These are phyloP conservation scores for Liriodendron chinense DNA, from an alignment of 164 flowering plant species.

Conservation along the genomic window DNA sequence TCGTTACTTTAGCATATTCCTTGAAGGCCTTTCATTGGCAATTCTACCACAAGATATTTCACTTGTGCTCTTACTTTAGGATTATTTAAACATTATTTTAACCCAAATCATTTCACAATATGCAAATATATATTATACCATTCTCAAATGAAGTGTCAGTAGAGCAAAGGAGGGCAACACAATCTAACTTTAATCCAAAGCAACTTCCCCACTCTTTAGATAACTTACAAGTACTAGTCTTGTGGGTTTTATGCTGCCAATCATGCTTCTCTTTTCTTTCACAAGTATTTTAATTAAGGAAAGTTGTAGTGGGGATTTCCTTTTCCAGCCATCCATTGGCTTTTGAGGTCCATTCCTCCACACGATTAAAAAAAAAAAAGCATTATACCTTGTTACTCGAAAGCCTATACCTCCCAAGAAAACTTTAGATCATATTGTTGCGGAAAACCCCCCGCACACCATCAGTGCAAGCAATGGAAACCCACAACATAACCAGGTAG, in stretches of 20 bases:
- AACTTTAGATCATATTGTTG: neutral
- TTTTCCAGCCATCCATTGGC: neutral
- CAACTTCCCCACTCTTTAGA: neutral
- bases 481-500: too few relatives aligned
- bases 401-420: neutral
- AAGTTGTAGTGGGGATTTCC: constrained; percentile 1
- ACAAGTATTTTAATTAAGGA: neutral
- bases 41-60: neutral
- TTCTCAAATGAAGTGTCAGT: neutral
- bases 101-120: neutral
- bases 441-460: too few relatives aligned
- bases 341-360: constrained; percentile 2
- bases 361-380: neutral
- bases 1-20: neutral
- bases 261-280: neutral
- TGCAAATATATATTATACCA: neutral
- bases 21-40: neutral
- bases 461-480: too few relatives aligned
- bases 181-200: constrained; percentile 1
- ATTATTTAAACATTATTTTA: neutral
- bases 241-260: neutral
- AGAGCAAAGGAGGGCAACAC: neutral
- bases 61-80: neutral
- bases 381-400: neutral
- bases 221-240: neutral